These are phyloP conservation scores for Madurella fahalii DNA, from an alignment of 2,329 filamentous ascomycete genomes.

Conservation along the genomic window DNA sequence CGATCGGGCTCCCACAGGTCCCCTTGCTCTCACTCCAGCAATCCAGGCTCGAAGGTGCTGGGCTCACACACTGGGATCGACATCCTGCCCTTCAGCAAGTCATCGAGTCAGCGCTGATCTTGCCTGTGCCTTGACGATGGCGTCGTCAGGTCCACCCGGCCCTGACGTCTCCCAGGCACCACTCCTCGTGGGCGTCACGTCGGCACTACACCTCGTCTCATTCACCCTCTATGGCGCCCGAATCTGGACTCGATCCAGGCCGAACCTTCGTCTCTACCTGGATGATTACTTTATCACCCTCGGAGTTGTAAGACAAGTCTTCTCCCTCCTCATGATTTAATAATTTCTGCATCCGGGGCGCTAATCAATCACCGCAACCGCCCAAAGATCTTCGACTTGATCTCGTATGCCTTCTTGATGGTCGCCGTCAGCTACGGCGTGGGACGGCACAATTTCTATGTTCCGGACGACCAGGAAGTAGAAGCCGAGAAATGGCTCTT, in stretches of 20 bases:
- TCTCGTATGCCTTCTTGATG: slow-evolving; percentile 11
- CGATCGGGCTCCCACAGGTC: too few relatives aligned
- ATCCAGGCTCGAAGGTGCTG: too few relatives aligned
- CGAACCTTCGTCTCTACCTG: slow-evolving; percentile 10
- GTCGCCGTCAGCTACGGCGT: slow-evolving; percentile 13
- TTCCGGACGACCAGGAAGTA: slow-evolving; percentile 2
- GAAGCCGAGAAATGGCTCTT: slow-evolving; percentile 20
- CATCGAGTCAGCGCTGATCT: too few relatives aligned
- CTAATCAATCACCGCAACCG: neutral
- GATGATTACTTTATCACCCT: slow-evolving; percentile 17
- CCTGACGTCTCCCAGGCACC: slow-evolving; percentile 12
- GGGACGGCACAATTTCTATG: slow-evolving; percentile 18
- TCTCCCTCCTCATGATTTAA: too few relatives aligned
- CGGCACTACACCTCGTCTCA: slow-evolving; percentile 13
- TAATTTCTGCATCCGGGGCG: neutral
- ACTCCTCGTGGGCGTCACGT: slow-evolving; percentile 9
- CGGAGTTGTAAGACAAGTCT: slow-evolving; percentile 14
- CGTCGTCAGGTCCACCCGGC: slow-evolving; percentile 7
- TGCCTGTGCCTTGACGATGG: neutral
- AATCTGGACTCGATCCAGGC: slow-evolving; percentile 15
- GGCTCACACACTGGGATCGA: too few relatives aligned
- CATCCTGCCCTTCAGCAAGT: too few relatives aligned
- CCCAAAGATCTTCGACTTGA: slow-evolving; percentile 11
- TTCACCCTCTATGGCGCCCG: slow-evolving; percentile 7
- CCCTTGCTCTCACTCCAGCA: too few relatives aligned